Percentiles rank a stretch among this genome's conserved stretches.
Conservation (phyloP, 1,139 yeast genomes). For the Suhomyces ambrosiae region DNA sequence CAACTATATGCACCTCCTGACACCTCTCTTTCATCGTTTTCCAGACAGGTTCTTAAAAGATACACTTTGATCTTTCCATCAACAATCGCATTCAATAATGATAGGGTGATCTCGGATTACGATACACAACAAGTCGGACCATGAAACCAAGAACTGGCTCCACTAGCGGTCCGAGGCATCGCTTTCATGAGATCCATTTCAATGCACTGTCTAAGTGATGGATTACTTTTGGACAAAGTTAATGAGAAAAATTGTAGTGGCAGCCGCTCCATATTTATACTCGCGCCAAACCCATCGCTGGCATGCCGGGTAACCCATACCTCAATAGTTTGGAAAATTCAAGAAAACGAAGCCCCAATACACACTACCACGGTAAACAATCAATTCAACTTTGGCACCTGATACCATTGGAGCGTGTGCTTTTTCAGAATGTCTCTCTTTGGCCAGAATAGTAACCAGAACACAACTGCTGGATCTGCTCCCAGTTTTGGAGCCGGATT, state of each 20-base stretch:
- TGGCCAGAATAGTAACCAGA: conserved; percentile 11
- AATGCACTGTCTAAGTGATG: conserved; percentile 57
- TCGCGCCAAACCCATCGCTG: conserved; percentile 3
- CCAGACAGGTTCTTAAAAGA: conserved; percentile 59
- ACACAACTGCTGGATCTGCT: no score
- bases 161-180: conserved; percentile 25
- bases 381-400: neutral
- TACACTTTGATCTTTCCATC: conserved; percentile 49
- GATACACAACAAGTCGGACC: conserved; percentile 16
- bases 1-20: conserved; percentile 50
- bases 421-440: conserved; percentile 14
- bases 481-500: conserved; percentile 14
- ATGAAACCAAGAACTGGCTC: conserved; percentile 30
- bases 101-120: conserved; percentile 20
- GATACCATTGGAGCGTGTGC: conserved; percentile 1
- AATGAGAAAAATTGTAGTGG: conserved; percentile 20
- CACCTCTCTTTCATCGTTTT: conserved; percentile 55
- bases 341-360: conserved; percentile 13
- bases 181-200: conserved; percentile 24
- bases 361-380: conserved; percentile 8
- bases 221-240: conserved; percentile 57
- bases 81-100: conserved; percentile 44
- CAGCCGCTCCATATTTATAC: no score
- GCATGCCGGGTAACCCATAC: conserved; percentile 18
- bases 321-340: conserved; percentile 7